A percentile compares a stretch with the other conserved stretches of the same genome.
phyloP scores from a whole-genome alignment of 139 green algal species.

The Mychonastes homosphaera region DNA sequence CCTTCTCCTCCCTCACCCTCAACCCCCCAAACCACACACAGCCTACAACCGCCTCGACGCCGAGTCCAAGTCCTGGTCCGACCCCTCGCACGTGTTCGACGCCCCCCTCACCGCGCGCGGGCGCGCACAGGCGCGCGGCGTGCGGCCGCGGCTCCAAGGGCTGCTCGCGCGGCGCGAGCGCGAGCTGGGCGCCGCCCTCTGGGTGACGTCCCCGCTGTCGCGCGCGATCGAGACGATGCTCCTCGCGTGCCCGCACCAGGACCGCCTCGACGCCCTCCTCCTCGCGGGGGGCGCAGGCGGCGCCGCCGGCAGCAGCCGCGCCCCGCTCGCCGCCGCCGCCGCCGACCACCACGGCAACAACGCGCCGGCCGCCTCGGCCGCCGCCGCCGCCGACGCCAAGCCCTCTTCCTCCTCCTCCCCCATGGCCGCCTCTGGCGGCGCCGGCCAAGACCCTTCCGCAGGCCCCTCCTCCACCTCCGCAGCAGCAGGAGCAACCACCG shows the following conservation, averaged over 20 bases:
- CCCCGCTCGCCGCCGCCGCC: no score
- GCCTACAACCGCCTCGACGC: slow-evolving; percentile 48
- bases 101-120: slow-evolving; percentile 48
- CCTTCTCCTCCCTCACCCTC: no score
- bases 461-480: background rate
- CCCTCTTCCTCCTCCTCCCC: background rate
- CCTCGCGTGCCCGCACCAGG: background rate
- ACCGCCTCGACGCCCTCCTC: background rate
- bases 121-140: slow-evolving; percentile 24
- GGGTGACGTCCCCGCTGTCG: background rate
- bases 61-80: slow-evolving; percentile 45
- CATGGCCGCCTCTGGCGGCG: background rate
- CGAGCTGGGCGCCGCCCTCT: background rate
- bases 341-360: no score
- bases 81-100: slow-evolving; percentile 58
- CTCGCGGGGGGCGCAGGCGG: background rate
- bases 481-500: no score
- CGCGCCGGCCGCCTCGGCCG: background rate
- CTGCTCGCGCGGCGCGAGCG: background rate
- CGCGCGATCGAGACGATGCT: background rate
- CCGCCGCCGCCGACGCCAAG: background rate
- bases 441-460: background rate
- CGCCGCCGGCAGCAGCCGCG: background rate
- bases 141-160: background rate
- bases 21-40: background rate